Base-by-base conservation (phyloP, 106 monocot genomes). In the Allium cepa region DNA sequence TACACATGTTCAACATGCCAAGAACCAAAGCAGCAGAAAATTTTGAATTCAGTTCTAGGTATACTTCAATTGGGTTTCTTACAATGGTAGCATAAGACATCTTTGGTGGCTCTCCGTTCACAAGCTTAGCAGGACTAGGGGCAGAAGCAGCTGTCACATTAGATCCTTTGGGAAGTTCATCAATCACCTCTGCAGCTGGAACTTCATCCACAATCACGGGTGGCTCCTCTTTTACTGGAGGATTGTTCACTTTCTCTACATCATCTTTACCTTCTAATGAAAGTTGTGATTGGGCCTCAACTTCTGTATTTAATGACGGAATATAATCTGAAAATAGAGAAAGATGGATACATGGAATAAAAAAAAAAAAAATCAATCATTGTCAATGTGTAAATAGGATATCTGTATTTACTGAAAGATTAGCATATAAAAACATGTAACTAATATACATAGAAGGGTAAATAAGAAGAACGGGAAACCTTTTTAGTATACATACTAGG, bases 51-150 rank as follows among this genome's bases (percentile, higher is more conserved):
- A 36, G 36, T 36, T 36, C 36, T 36, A 36, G 36, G 36, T 36
- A 36, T 36, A 36, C 26, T 68, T 68, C 55, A n/a, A 53, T 12
- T 16, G 45, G 53, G 53, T 55, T 10, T 78, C 88, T 77, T 84
- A 96, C 96, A 82, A 96, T 88, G 8, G 88, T 91, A 75, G 96
- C 91, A 80, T 92, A 96, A 4, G 96, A 96, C 68, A 91, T 96
- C 72, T 88, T 96, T 50, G 83, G 85, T 7, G 76, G 77, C 72
- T 87, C 85, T 66, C 86, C 85, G 14, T 76, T 62, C 26, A 57
- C 53, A 18, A 73, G 36, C 36, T 36, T n/a, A 26, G 53, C 16
- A 65, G 63, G 45, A 62, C 3, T 50, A 50, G 65, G 11, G 18
- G 68, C 67, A 47, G 71, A 65, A 10, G 72, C 73, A 12, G 72